These are phyloP conservation scores for Vaucheria bursata DNA, from an alignment of 352 stramenopile species.

Conservation along the genomic window DNA sequence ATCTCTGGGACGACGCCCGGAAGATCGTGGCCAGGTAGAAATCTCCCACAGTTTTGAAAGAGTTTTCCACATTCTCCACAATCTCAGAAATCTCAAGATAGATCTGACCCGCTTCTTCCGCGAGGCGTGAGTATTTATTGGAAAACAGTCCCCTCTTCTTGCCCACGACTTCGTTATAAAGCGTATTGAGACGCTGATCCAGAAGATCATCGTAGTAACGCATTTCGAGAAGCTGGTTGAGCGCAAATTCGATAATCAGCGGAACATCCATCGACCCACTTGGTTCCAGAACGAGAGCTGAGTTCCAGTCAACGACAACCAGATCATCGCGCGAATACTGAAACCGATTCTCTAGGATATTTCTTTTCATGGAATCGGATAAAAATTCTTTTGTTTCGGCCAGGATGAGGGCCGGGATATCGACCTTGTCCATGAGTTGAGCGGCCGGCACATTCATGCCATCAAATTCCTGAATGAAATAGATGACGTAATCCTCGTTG, in stretches of 20 bases:
- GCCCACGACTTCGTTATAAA: not conserved
- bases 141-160: not conserved
- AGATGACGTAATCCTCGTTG: not conserved
- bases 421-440: not conserved
- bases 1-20: not conserved
- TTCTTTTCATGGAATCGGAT: not conserved
- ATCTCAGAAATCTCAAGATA: not conserved
- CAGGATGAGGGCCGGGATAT: not conserved
- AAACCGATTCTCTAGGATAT: not conserved
- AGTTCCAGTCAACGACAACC: not conserved
- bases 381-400: not conserved
- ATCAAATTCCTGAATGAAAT: not conserved
- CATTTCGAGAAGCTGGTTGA: not conserved
- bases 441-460: not conserved
- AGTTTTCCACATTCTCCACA: not conserved
- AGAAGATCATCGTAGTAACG: conserved; percentile 1
- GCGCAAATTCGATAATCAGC: not conserved
- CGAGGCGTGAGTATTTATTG: not conserved
- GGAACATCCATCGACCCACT: not conserved
- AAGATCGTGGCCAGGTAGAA: not conserved
- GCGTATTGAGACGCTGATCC: not conserved
- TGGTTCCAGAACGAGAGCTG: not conserved
- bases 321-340: not conserved
- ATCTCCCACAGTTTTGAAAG: not conserved
- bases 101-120: not conserved